Evolutionary conservation across 768 basidiomycete species (phyloP).

Genomic region (Suillus weaverae): DNA sequence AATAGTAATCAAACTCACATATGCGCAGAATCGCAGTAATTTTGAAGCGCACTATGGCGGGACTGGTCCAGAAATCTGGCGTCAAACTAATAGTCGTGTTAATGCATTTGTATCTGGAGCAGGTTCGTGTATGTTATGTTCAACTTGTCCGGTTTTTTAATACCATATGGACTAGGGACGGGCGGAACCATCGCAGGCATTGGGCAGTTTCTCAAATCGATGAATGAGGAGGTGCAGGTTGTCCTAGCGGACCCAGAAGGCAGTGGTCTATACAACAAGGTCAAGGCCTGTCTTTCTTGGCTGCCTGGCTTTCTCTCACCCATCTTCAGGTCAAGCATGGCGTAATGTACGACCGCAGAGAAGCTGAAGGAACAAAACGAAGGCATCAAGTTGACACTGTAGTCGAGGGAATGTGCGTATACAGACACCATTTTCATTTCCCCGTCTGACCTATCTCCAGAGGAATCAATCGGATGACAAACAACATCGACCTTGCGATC

Average conservation of each 20-base stretch:
- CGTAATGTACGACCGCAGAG: conserved; percentile 92
- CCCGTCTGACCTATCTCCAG: conserved; percentile 39
- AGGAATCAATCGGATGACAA: conserved; percentile 90
- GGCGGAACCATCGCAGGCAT: conserved; percentile 93
- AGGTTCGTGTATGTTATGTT: conserved; percentile 42
- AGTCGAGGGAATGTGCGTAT: conserved; percentile 82
- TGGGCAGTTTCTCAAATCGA: conserved; percentile 77
- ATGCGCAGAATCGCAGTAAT: conserved; percentile 76
- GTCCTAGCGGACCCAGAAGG: conserved; percentile 91
- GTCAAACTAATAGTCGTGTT: conserved; percentile 80
- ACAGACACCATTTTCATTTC: conserved; percentile 11
- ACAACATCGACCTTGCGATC: conserved; percentile 84
- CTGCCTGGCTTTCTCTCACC: not conserved
- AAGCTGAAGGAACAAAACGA: conserved; percentile 91
- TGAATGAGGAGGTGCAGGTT: conserved; percentile 63
- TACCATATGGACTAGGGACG: conserved; percentile 58
- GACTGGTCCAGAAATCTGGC: conserved; percentile 95
- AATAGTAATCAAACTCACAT: not conserved
- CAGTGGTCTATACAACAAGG: conserved; percentile 94
- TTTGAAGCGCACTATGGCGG: conserved; percentile 85
- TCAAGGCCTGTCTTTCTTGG: conserved; percentile 20
- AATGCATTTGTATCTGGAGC: conserved; percentile 91
- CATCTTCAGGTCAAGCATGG: conserved; percentile 72
- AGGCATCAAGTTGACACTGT: conserved; percentile 95
- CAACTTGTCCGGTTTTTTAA: not conserved